These are phyloP conservation scores for Golubevia sp. DNA, from an alignment of 1,284 basidiomycete genomes.

Conservation along the genomic window DNA sequence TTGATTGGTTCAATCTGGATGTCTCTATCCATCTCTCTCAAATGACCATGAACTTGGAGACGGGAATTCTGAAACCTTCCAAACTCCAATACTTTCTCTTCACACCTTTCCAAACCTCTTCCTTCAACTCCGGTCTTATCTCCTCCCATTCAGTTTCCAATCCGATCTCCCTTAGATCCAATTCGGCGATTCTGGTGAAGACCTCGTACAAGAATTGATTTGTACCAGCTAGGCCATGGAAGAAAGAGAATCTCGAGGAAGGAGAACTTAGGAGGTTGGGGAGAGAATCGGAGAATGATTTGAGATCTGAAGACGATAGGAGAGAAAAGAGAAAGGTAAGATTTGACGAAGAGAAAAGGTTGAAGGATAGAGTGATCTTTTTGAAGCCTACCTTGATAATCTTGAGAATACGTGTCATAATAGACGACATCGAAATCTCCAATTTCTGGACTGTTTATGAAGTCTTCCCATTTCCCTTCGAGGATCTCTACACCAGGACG, in stretches of 20 bases:
- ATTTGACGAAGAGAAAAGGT: background rate
- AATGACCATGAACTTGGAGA: conserved; percentile 17
- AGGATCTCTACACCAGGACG: conserved; percentile 76
- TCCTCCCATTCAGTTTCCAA: conserved; percentile 75
- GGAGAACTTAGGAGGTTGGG: conserved; percentile 80
- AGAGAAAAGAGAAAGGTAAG: background rate
- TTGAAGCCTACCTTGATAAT: conserved; percentile 70
- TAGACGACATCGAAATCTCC: conserved; percentile 82
- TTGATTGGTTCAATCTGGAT: no score
- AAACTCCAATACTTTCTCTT: conserved; percentile 49
- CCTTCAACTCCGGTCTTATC: conserved; percentile 15
- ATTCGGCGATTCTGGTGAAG: conserved; percentile 80
- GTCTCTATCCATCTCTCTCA: no score
- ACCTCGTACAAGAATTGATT: conserved; percentile 88
- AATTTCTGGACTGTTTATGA: conserved; percentile 69
- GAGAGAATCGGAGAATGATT: conserved; percentile 79
- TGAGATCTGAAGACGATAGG: conserved; percentile 66
- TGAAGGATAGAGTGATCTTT: background rate
- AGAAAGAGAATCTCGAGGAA: conserved; percentile 78
- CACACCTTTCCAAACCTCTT: conserved; percentile 52
- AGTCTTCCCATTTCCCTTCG: conserved; percentile 92
- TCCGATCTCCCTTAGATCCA: conserved; percentile 83
- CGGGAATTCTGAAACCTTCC: conserved; percentile 28
- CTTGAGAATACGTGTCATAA: conserved; percentile 93
- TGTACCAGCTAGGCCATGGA: conserved; percentile 94